Evolutionary conservation across 371 early-diverging fungal genomes (phyloP).

Genomic region (Saksenaea vasiformis): DNA sequence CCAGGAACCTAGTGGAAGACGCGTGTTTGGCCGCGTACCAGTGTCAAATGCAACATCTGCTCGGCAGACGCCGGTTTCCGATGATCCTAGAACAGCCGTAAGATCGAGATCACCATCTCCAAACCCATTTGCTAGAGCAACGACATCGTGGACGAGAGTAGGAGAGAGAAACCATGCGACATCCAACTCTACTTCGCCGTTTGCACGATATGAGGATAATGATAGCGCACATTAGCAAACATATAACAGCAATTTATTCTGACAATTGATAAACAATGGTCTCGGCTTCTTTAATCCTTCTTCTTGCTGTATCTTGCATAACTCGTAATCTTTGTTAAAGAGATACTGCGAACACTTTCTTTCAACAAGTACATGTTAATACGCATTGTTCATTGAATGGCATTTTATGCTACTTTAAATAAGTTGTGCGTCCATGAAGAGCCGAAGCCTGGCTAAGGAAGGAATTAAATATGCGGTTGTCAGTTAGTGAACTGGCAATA

Average conservation of each 20-base stretch:
- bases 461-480: too few species aligned
- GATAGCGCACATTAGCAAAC: background rate
- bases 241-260: slow-evolving; percentile 11
- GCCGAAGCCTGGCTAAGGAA: too few species aligned
- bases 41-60: slow-evolving; percentile 1
- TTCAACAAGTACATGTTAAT: too few species aligned
- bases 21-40: slow-evolving; percentile 32
- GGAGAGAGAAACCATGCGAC: background rate
- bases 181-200: slow-evolving; percentile 18
- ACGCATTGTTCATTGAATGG: too few species aligned
- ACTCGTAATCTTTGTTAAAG: too few species aligned
- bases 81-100: background rate
- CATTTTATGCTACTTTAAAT: too few species aligned
- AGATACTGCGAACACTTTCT: too few species aligned
- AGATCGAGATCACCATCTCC: slow-evolving; percentile 35
- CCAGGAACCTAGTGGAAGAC: slow-evolving; percentile 9
- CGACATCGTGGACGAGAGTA: slow-evolving; percentile 8
- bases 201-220: slow-evolving; percentile 25
- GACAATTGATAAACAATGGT: slow-evolving; percentile 5
- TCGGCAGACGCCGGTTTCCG: background rate
- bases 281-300: background rate
- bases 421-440: too few species aligned
- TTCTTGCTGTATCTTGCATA: slow-evolving; percentile 3
- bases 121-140: slow-evolving; percentile 18
- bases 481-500: too few species aligned